Conservation (phyloP, 148 eudicot species). For the Vaccinium macrocarpon region DNA sequence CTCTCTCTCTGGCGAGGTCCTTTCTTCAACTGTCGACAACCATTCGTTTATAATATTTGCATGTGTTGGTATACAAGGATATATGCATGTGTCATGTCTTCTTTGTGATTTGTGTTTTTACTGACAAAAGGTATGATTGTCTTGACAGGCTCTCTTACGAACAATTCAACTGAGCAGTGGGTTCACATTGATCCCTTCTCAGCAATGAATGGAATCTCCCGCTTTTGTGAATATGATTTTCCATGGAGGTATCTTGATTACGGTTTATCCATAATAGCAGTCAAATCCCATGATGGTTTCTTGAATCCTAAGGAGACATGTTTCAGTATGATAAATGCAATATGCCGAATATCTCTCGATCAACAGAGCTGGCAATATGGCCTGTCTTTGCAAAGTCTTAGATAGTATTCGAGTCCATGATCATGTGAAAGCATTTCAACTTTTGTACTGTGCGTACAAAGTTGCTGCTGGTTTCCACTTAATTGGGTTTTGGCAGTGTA, state of each 20-base stretch:
- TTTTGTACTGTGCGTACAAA: neutral
- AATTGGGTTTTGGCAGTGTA: neutral
- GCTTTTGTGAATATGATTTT: conserved; percentile 64
- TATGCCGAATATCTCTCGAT: neutral
- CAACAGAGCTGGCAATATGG: neutral
- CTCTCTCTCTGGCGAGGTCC: no score
- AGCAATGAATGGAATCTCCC: conserved; percentile 90
- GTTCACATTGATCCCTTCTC: conserved; percentile 88
- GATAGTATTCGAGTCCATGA: neutral
- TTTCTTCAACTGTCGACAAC: neutral
- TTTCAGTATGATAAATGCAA: neutral
- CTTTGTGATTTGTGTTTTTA: neutral
- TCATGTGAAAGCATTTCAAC: neutral
- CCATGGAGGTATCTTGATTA: conserved; percentile 73
- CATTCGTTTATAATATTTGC: neutral
- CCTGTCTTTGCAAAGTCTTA: conserved; percentile 6
- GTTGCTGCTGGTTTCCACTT: neutral
- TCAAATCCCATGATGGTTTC: neutral
- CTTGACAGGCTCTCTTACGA: conserved; percentile 44
- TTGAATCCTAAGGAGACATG: neutral
- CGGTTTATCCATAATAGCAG: neutral
- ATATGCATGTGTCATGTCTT: neutral
- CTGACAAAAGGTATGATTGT: conserved; percentile 10
- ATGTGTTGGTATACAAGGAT: neutral
- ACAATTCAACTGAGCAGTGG: conserved; percentile 46